Conservation (phyloP, 306 rosid genomes). For the Gleditsia sinensis region DNA sequence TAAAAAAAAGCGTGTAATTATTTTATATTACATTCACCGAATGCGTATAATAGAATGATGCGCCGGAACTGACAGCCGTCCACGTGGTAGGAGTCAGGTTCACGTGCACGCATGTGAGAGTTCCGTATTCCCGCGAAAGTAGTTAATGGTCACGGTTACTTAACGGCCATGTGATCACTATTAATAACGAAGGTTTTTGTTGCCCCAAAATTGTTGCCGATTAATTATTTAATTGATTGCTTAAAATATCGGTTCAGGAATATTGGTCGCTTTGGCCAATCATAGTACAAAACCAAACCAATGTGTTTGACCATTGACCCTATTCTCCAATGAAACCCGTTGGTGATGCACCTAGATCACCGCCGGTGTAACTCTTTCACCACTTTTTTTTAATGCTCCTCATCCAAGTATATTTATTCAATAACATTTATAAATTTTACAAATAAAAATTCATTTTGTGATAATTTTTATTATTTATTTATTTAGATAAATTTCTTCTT, state of each 20-base stretch:
- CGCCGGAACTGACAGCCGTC: constrained; percentile 54
- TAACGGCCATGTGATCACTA: constrained; percentile 31
- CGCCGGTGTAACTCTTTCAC: not conserved
- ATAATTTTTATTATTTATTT: too few species aligned
- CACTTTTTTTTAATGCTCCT: not conserved
- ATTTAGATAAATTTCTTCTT: too few species aligned
- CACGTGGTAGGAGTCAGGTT: constrained; percentile 57
- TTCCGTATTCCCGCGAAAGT: constrained; percentile 34
- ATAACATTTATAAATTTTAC: too few species aligned
- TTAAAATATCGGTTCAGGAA: not conserved
- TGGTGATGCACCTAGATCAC: not conserved
- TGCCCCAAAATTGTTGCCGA: not conserved
- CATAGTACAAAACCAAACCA: not conserved
- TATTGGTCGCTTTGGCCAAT: constrained; percentile 20
- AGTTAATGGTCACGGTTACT: constrained; percentile 38
- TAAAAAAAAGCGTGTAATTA: not conserved
- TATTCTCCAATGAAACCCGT: not conserved
- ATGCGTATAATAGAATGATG: constrained; percentile 21
- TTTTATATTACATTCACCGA: not conserved
- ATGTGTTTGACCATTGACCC: not conserved
- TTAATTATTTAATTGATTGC: not conserved
- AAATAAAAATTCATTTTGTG: too few species aligned
- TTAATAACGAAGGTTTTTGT: not conserved
- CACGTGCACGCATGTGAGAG: constrained; percentile 74
- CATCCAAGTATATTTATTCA: too few species aligned